Evolutionary conservation across 78 protist species (phyloP).

Genomic region (Planoprotostelium fungivorum): DNA sequence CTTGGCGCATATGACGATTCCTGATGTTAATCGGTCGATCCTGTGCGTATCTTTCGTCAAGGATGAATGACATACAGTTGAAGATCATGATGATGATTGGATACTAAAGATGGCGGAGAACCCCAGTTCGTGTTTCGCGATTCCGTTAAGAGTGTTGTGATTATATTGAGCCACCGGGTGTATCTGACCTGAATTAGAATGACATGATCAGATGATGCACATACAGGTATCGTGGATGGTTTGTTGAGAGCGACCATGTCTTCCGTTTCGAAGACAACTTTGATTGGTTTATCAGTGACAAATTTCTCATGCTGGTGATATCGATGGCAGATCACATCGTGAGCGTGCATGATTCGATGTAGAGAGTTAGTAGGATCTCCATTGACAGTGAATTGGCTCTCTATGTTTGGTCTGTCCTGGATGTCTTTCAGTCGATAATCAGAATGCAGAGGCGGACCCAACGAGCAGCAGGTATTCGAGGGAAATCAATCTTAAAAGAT

Average conservation of each 20-base stretch:
- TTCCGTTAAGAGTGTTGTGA: neutral
- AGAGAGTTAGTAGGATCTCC: neutral
- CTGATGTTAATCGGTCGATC: neutral
- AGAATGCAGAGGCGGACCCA: too few relatives aligned
- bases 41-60: neutral
- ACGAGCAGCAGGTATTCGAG: too few relatives aligned
- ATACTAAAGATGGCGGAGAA: neutral
- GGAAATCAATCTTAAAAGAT: too few relatives aligned
- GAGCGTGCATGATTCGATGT: neutral
- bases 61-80: too few relatives aligned
- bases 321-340: neutral
- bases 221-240: constrained; percentile 69
- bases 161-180: neutral
- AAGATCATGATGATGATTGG: neutral
- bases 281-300: neutral
- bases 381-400: neutral
- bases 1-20: neutral
- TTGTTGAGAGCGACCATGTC: constrained; percentile 77
- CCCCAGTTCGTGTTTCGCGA: neutral
- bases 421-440: too few relatives aligned
- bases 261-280: constrained; percentile 22
- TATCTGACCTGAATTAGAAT: neutral
- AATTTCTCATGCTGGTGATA: neutral
- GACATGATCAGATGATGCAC: neutral
- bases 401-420: too few relatives aligned